Percentiles rank a stretch among this genome's conserved stretches.
phyloP scores from a whole-genome alignment of 805 yeast species.

The Candida golubevii region DNA sequence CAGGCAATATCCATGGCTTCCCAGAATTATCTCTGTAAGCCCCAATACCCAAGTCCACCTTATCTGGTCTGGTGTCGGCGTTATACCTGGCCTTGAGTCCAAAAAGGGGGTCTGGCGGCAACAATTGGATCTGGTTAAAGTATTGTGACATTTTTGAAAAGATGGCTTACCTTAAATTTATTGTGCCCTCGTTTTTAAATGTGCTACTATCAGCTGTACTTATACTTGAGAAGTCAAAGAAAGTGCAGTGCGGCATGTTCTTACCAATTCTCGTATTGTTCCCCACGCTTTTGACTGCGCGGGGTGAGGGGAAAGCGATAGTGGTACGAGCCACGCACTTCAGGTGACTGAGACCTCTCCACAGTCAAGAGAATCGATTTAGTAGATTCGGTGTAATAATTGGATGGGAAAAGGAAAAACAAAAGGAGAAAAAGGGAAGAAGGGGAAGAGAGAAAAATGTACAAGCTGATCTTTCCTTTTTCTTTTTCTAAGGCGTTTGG shows the following conservation, averaged over 20 bases:
- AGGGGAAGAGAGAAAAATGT: too few species aligned
- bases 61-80: slow-evolving; percentile 54
- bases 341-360: too few species aligned
- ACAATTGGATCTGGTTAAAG: slow-evolving; percentile 50
- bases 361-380: too few species aligned
- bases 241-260: too few species aligned
- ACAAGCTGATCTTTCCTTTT: too few species aligned
- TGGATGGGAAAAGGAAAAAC: too few species aligned
- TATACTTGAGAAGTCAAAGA: neutral
- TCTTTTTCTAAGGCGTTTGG: too few species aligned
- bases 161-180: neutral
- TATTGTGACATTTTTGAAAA: slow-evolving; percentile 26
- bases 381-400: too few species aligned
- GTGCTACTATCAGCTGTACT: neutral
- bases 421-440: too few species aligned
- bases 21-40: slow-evolving; percentile 69
- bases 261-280: neutral
- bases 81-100: slow-evolving; percentile 67
- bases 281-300: neutral
- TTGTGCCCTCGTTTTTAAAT: neutral
- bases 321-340: too few species aligned
- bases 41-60: slow-evolving; percentile 86
- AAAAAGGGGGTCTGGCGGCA: slow-evolving; percentile 87
- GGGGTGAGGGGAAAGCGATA: too few species aligned
- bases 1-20: slow-evolving; percentile 68